These are phyloP conservation scores for Penicillium sclerotiorum DNA, from an alignment of 2,329 filamentous ascomycete species.

Conservation along the genomic window DNA sequence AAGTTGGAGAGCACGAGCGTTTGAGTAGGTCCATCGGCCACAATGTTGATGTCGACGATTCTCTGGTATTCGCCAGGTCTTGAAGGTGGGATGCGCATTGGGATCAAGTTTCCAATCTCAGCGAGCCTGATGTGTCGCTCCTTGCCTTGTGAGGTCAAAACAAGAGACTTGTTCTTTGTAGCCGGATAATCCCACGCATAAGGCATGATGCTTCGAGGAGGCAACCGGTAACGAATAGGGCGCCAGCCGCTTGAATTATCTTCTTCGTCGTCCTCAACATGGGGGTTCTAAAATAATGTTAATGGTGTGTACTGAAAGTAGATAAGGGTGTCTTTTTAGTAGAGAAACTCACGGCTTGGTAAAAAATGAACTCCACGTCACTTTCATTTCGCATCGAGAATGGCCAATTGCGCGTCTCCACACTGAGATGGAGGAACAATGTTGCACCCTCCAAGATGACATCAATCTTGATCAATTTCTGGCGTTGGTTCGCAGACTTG, in stretches of 20 bases:
- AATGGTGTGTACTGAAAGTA: background rate
- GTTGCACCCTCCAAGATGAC: conserved; percentile 91
- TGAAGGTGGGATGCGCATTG: conserved; percentile 79
- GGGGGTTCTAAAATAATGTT: conserved; percentile 62
- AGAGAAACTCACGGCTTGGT: conserved; percentile 62
- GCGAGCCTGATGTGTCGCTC: conserved; percentile 92
- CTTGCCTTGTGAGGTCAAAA: conserved; percentile 77
- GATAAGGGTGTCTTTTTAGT: background rate
- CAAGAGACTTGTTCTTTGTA: conserved; percentile 91
- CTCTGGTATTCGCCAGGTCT: conserved; percentile 68
- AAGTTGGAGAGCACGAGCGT: conserved; percentile 93
- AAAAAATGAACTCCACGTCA: conserved; percentile 94
- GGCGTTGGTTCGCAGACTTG: conserved; percentile 77
- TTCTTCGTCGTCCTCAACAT: conserved; percentile 83
- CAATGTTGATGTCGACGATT: conserved; percentile 95
- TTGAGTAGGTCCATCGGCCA: conserved; percentile 92
- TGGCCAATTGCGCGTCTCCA: conserved; percentile 95
- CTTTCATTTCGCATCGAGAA: conserved; percentile 99
- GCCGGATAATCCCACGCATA: conserved; percentile 99
- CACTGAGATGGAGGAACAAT: conserved; percentile 85
- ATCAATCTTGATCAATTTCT: conserved; percentile 84
- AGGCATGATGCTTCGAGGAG: conserved; percentile 95
- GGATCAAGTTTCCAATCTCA: conserved; percentile 93
- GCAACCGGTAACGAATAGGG: conserved; percentile 87
- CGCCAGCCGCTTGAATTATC: conserved; percentile 83